Base-by-base conservation (phyloP, 78 protist genomes). In the Dictyostelium citrinum region DNA sequence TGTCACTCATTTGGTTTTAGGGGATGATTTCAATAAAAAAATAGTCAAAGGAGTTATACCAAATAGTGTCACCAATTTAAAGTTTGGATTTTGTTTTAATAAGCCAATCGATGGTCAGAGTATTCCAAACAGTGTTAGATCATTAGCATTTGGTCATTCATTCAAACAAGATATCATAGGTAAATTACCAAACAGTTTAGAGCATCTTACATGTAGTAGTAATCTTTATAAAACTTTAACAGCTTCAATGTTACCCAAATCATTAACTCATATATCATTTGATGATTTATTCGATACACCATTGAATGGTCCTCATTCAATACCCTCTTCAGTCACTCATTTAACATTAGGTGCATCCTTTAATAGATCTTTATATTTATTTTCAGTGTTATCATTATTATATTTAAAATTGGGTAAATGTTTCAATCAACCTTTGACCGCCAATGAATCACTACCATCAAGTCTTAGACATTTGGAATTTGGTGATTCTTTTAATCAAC, bases 31-130 rank as follows among this genome's bases (percentile, higher is more conserved):
- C 14, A 77, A 45, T 77, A 27, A 77, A 8, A 60, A 27, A 24
- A 8, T 77, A 0, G 5, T 5, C 3, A 16, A 24, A 5, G 80
- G 80, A 7, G n/a, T 29, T 5, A 22, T 74, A 17, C 51, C 80
- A 20, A 1, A 0, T 5, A 39, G 14, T 31, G n/a, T 43, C 10
- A 81, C 74, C 5, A 35, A 58, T 20, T 35, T 81, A 31, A 51
- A 51, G 10, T 58, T 81, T 81, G 85, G 85, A 8, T 35, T 20
- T 60, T 51, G 72, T 33, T 58, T 81, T 16, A 58, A 81, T 58
- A 64, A 81, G 37, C 85, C 74, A 5, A 31, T 81, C 1, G 7
- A 35, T 16, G n/a, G 10, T 14, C 29, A 31, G 0, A 31, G 37
- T 7, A 74, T 74, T 7, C 80, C 80, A 16, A 37, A 74, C n/a